These are phyloP conservation scores for Glonium stellatum DNA, from an alignment of 495 filamentous ascomycete species.

Conservation along the genomic window DNA sequence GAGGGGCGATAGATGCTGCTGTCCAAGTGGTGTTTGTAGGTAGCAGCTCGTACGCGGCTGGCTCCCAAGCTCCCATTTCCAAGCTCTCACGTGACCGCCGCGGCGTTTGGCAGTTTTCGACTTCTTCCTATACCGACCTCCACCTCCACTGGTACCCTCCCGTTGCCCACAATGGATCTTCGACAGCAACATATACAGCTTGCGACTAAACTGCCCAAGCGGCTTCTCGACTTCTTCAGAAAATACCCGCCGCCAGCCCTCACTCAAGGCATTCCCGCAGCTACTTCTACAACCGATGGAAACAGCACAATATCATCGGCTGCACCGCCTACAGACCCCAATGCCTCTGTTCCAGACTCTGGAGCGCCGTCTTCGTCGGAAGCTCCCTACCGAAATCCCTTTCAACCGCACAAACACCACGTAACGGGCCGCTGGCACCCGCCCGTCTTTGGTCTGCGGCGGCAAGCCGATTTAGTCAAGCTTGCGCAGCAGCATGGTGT, in stretches of 20 bases:
- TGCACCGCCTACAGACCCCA: conserved; percentile 6
- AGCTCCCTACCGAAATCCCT: conserved; percentile 58
- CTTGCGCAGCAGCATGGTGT: conserved; percentile 72
- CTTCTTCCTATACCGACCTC: background rate
- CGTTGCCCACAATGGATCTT: background rate
- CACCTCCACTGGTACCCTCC: conserved; percentile 5
- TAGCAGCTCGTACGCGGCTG: conserved; percentile 15
- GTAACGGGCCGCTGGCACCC: conserved; percentile 69
- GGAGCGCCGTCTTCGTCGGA: conserved; percentile 17
- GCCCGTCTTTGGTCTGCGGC: conserved; percentile 71
- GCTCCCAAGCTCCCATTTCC: background rate
- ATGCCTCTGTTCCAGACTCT: conserved; percentile 23
- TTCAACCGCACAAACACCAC: conserved; percentile 63
- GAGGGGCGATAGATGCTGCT: background rate
- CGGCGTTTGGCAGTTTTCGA: background rate
- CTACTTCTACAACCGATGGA: conserved; percentile 12
- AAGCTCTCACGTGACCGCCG: background rate
- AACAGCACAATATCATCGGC: conserved; percentile 10
- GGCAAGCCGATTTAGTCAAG: conserved; percentile 89
- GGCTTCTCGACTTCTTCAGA: conserved; percentile 80
- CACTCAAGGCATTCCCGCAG: conserved; percentile 38
- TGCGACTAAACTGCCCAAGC: conserved; percentile 60
- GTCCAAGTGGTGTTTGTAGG: conserved; percentile 2
- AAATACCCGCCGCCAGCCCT: conserved; percentile 68
- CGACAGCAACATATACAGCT: conserved; percentile 47